These are phyloP conservation scores for Alternaria ethzedia DNA, from an alignment of 2,329 filamentous ascomycete species.

Conservation along the genomic window DNA sequence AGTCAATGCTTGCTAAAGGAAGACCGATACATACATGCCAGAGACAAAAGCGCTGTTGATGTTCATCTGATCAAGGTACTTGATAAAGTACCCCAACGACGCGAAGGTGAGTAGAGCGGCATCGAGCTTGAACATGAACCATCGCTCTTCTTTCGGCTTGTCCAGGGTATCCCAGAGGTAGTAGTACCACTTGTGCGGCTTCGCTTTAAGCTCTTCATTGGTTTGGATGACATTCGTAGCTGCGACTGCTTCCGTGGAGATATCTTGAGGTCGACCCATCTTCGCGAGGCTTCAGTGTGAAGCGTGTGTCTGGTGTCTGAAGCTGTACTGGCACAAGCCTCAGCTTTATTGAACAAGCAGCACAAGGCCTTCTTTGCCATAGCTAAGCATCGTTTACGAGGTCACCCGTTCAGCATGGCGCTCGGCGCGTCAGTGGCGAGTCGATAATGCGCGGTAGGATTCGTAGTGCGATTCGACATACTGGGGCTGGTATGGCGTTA, in stretches of 20 bases:
- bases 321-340: neutral
- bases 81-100: conserved; percentile 36
- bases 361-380: neutral
- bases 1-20: neutral
- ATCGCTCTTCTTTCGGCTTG: conserved; percentile 27
- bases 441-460: neutral
- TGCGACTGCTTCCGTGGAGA: neutral
- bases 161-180: conserved; percentile 32
- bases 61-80: conserved; percentile 33
- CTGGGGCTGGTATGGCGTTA: conserved; percentile 9
- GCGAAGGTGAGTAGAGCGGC: conserved; percentile 57
- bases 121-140: conserved; percentile 35
- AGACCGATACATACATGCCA: conserved; percentile 18
- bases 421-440: neutral
- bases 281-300: neutral
- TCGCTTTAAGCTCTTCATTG: neutral
- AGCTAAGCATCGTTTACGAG: neutral
- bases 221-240: neutral
- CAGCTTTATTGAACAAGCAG: neutral
- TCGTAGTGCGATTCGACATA: conserved; percentile 7
- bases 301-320: neutral
- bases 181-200: conserved; percentile 19
- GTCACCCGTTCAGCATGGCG: neutral
- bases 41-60: conserved; percentile 36
- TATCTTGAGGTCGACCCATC: conserved; percentile 1